These are phyloP conservation scores for Hansenula sp. DNA, from an alignment of 1,139 yeast genomes.

Conservation along the genomic window DNA sequence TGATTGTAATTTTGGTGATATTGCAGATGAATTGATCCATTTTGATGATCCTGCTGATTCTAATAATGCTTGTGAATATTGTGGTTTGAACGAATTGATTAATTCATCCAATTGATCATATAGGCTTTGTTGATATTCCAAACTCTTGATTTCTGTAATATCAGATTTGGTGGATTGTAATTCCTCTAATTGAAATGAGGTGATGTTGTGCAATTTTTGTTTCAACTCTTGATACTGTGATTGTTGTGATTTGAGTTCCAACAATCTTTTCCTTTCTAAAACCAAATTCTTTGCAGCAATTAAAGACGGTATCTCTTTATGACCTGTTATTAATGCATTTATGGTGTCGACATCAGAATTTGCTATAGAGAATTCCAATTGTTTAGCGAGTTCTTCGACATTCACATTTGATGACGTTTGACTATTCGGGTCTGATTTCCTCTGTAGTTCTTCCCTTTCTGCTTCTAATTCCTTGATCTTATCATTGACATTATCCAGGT, in stretches of 20 bases:
- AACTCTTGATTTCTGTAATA: conserved; percentile 15
- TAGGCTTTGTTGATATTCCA: conserved; percentile 7
- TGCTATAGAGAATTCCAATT: conserved; percentile 11
- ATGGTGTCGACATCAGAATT: conserved; percentile 14
- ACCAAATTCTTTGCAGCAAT: conserved; percentile 11
- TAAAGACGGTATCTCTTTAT: conserved; percentile 14
- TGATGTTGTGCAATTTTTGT: conserved; percentile 3
- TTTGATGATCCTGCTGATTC: conserved; percentile 13
- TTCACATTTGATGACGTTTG: conserved; percentile 3
- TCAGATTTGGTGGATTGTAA: conserved; percentile 19
- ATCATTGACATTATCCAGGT: conserved; percentile 23
- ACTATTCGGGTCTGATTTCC: conserved; percentile 2
- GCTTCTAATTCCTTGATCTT: conserved; percentile 19
- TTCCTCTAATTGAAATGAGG: conserved; percentile 15
- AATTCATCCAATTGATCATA: conserved; percentile 4
- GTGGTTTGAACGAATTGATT: conserved; percentile 6
- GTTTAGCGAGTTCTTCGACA: conserved; percentile 14
- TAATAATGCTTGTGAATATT: conserved; percentile 5
- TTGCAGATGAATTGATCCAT: conserved; percentile 15
- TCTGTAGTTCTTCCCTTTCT: conserved; percentile 10
- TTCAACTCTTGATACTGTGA: conserved; percentile 12
- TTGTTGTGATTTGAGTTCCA: conserved; percentile 16
- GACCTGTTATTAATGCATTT: conserved; percentile 10
- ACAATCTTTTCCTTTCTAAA: conserved; percentile 8
- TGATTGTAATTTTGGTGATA: conserved; percentile 10